Conservation (phyloP, 2,329 filamentous ascomycete species). For the Colletotrichum cordylinicola region DNA sequence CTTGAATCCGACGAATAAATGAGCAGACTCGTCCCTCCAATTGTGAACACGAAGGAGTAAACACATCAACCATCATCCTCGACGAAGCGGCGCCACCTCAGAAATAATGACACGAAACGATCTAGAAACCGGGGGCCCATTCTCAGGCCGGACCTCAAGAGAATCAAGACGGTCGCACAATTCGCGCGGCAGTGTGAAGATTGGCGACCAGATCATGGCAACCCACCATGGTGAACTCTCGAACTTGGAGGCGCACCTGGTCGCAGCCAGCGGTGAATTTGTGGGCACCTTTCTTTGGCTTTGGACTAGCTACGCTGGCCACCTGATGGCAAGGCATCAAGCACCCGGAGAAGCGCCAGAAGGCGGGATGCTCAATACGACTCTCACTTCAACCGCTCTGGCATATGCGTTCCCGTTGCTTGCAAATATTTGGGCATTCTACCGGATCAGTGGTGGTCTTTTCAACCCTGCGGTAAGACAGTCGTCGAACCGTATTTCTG, state of each 20-base stretch:
- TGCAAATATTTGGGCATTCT: slow-evolving; percentile 64
- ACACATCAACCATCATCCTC: not conserved
- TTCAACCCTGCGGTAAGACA: slow-evolving; percentile 44
- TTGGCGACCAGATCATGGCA: not conserved
- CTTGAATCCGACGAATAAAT: not conserved
- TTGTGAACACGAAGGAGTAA: not conserved
- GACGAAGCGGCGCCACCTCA: not conserved
- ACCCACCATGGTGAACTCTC: not conserved
- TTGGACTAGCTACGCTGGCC: slow-evolving; percentile 44
- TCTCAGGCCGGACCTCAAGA: not conserved
- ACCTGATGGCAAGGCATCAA: slow-evolving; percentile 35
- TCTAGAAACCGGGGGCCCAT: not conserved
- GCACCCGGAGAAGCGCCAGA: slow-evolving; percentile 26
- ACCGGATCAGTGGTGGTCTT: slow-evolving; percentile 56
- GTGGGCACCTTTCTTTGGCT: slow-evolving; percentile 60
- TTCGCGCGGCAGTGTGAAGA: not conserved
- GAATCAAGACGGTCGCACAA: not conserved
- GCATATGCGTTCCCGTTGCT: slow-evolving; percentile 54
- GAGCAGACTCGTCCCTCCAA: not conserved
- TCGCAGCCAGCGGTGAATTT: slow-evolving; percentile 53
- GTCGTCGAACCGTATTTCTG: not conserved
- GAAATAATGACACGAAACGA: not conserved
- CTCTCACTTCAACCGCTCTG: slow-evolving; percentile 50
- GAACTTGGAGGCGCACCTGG: slow-evolving; percentile 26
- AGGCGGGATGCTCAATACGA: slow-evolving; percentile 34